phyloP scores from a whole-genome alignment of 2,329 filamentous ascomycete species.

The Nothomitra cinnamomea region DNA sequence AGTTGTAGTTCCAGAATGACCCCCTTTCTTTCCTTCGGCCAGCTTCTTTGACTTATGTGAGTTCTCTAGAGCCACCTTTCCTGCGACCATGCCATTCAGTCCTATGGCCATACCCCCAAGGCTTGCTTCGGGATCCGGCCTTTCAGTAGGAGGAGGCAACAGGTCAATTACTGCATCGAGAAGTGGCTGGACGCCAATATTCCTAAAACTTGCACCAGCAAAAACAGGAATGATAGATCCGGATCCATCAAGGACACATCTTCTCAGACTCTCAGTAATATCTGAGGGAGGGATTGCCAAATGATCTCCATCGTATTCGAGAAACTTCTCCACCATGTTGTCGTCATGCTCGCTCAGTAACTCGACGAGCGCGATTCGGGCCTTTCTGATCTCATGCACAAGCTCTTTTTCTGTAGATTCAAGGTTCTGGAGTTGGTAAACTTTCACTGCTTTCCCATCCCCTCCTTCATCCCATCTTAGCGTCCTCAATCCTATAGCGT shows the following conservation, averaged over 20 bases:
- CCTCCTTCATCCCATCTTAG: constrained; percentile 54
- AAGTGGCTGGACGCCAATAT: constrained; percentile 84
- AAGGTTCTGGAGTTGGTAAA: constrained; percentile 37
- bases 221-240: constrained; percentile 73
- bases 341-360: constrained; percentile 80
- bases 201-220: constrained; percentile 80
- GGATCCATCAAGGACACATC: constrained; percentile 48
- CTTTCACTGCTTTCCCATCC: constrained; percentile 45
- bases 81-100: constrained; percentile 31
- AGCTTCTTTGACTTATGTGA: not conserved
- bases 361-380: constrained; percentile 64
- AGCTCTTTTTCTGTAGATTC: constrained; percentile 31
- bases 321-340: constrained; percentile 64
- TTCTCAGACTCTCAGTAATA: constrained; percentile 58
- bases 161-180: constrained; percentile 80
- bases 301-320: constrained; percentile 59
- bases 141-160: constrained; percentile 64
- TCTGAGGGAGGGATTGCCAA: constrained; percentile 45
- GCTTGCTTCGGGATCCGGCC: constrained; percentile 62
- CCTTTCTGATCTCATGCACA: constrained; percentile 52
- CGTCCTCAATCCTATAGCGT: constrained; percentile 59
- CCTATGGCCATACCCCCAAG: constrained; percentile 41
- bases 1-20: constrained; percentile 20
- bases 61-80: constrained; percentile 23
- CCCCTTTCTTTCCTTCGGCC: constrained; percentile 15